Evolutionary conservation across 164 flowering plant genomes (phyloP), one percentile per base, ranked within the genome.

Genomic region (Vitis riparia): DNA sequence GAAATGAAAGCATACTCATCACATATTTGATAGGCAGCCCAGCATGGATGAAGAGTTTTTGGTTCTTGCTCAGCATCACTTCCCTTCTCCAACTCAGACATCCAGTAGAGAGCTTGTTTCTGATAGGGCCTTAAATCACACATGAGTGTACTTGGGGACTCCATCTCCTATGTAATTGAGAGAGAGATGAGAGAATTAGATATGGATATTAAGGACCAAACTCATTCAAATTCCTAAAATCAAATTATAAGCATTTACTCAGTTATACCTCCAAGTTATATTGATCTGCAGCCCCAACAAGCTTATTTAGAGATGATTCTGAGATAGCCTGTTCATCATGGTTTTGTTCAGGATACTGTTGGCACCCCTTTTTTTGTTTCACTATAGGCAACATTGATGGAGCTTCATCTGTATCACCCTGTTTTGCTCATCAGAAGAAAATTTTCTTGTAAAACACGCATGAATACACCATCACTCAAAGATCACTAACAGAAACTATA

Each of bases 71-170:
- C 90, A 66, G 67, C 86, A 81, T 79, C 89, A 63, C 77, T 73
- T 55, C 93, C 91, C 68, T 83, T 81, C 73, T 92, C 97, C 15
- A 77, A 73, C 67, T 87, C 86, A 16, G 85, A 68, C 97, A 92
- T 92, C 96, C 96, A 92, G 67, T 81, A 74, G 14, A 92, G 91
- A 68, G 96, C 97, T 80, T 90, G 86, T 65, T 89, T 92, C 75
- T 92, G 96, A 72, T 89, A 92, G 32, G 96, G 86, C 77, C 81
- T 83, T 63, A 92, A 78, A 50, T 72, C 77, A 79, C 97, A 92
- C 51, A 48, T 75, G 11, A 92, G 88, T 11, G 90, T 82, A 32
- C 51, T 27, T 12, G 92, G 92, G 51, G 94, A 87, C 53, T 89
- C 91, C 94, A 83, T 86, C 78, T 92, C 97, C 97, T 92, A 67